Percentiles rank a stretch among this genome's conserved stretches.
These are phyloP conservation scores for Lentinula sp. DNA, from an alignment of 768 basidiomycete genomes.

Conservation along the genomic window DNA sequence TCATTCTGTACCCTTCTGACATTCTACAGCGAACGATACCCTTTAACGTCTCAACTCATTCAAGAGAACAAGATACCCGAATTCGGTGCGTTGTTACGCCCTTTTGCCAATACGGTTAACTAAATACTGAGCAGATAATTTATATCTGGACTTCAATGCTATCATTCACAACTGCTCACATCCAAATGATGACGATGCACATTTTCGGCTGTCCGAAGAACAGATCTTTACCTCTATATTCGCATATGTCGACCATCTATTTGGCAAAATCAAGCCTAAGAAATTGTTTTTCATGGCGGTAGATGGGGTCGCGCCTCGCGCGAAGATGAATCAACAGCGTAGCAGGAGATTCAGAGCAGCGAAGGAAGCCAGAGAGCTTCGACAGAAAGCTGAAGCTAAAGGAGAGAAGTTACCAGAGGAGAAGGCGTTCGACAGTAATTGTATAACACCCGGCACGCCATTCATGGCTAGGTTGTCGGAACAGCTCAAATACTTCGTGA, in stretches of 20 bases:
- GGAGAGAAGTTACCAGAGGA: constrained; percentile 90
- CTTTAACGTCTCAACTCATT: constrained; percentile 95
- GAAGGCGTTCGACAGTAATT: constrained; percentile 98
- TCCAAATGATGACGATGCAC: constrained; percentile 93
- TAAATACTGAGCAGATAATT: constrained; percentile 52
- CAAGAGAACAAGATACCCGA: constrained; percentile 99
- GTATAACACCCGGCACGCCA: constrained; percentile 97
- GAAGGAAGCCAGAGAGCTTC: constrained; percentile 82
- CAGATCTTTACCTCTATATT: constrained; percentile 98
- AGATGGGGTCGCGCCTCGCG: constrained; percentile 94
- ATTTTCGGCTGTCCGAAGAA: constrained; percentile 93
- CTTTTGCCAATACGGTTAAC: constrained; percentile 5
- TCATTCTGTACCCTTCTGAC: constrained; percentile 10
- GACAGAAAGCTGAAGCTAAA: constrained; percentile 81
- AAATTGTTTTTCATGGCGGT: constrained; percentile 99
- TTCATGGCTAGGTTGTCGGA: constrained; percentile 94
- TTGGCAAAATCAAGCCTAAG: constrained; percentile 95
- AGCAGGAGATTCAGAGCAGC: constrained; percentile 91
- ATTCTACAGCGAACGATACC: constrained; percentile 81
- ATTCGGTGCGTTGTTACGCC: constrained; percentile 57
- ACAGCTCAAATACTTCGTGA: constrained; percentile 92
- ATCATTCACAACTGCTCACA: constrained; percentile 94
- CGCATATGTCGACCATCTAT: constrained; percentile 93
- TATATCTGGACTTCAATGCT: constrained; percentile 93
- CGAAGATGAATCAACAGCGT: constrained; percentile 99